A percentile compares a stretch with the other conserved stretches of the same genome.
These are phyloP conservation scores for Nakazawaea ernobii DNA, from an alignment of 805 yeast species.

Conservation along the genomic window DNA sequence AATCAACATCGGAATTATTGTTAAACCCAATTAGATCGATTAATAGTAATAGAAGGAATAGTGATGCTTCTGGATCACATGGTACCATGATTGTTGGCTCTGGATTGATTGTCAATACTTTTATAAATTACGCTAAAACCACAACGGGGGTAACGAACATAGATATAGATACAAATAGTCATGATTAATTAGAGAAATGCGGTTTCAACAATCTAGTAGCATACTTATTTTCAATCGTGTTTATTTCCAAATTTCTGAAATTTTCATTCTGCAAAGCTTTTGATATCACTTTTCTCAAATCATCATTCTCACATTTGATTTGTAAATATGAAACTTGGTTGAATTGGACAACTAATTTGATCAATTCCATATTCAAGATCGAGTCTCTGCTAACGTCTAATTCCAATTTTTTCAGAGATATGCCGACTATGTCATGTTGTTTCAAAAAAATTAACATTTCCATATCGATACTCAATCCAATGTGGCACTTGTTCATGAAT, in stretches of 20 bases:
- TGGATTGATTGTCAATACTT: constrained; percentile 7
- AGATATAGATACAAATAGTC: neutral
- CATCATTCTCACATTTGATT: neutral
- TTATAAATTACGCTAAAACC: constrained; percentile 4
- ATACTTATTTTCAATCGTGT: neutral
- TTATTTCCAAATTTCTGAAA: neutral
- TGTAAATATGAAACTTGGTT: neutral
- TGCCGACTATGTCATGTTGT: neutral
- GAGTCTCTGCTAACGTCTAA: neutral
- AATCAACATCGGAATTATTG: constrained; percentile 7
- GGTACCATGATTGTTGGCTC: constrained; percentile 6
- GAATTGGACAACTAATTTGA: neutral
- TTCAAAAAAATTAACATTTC: neutral
- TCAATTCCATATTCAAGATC: neutral
- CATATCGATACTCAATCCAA: neutral
- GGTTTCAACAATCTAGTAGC: neutral
- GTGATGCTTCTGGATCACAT: neutral
- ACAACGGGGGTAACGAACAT: neutral
- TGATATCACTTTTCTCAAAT: neutral
- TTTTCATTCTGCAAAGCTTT: neutral
- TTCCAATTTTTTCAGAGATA: neutral
- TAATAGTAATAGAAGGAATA: neutral
- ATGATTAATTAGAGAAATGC: neutral
- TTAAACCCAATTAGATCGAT: constrained; percentile 1
- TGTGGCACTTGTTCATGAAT: neutral